A percentile compares a stretch with the other conserved stretches of the same genome.
Evolutionary conservation across 345 rosid genomes (phyloP).

Genomic region (Pistacia vera): DNA sequence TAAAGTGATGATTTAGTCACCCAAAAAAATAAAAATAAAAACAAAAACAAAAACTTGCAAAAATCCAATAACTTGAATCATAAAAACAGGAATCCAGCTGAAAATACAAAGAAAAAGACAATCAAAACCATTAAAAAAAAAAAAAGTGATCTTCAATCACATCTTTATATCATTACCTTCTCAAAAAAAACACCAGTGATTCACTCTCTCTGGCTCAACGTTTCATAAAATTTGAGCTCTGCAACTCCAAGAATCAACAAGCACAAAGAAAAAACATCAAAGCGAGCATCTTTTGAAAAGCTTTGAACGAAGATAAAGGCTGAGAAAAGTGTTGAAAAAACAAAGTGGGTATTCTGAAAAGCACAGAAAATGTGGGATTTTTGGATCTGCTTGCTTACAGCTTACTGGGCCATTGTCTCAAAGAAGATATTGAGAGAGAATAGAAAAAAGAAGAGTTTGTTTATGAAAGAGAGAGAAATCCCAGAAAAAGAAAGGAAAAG

Average conservation of each 20-base stretch:
- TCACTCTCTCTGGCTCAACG: not conserved
- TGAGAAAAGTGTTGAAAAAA: conserved; percentile 19
- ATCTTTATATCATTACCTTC: not conserved
- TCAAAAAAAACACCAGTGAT: conserved; percentile 2
- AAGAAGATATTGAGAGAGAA: conserved; percentile 35
- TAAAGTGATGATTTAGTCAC: not conserved
- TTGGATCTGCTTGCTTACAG: conserved; percentile 41
- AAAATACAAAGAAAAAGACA: not conserved
- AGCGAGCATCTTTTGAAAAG: conserved; percentile 1
- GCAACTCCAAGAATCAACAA: conserved; percentile 15
- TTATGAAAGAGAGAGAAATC: conserved; percentile 9
- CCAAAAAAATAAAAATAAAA: no score
- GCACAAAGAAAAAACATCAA: not conserved
- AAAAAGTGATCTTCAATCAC: conserved; percentile 18
- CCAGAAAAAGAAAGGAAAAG: not conserved
- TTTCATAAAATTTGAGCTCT: conserved; percentile 23
- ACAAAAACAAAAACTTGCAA: not conserved
- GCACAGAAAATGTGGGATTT: conserved; percentile 32
- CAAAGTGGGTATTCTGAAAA: conserved; percentile 30
- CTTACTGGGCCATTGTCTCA: conserved; percentile 37
- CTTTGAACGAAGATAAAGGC: conserved; percentile 14
- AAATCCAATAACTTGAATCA: conserved; percentile 1
- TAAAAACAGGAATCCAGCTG: conserved; percentile 1
- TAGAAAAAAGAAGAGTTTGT: not conserved
- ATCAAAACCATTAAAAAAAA: conserved; percentile 8